A percentile compares a stretch with the other conserved stretches of the same genome.
Conservation (phyloP, 1,139 yeast species). For the Diutina rugosa region DNA sequence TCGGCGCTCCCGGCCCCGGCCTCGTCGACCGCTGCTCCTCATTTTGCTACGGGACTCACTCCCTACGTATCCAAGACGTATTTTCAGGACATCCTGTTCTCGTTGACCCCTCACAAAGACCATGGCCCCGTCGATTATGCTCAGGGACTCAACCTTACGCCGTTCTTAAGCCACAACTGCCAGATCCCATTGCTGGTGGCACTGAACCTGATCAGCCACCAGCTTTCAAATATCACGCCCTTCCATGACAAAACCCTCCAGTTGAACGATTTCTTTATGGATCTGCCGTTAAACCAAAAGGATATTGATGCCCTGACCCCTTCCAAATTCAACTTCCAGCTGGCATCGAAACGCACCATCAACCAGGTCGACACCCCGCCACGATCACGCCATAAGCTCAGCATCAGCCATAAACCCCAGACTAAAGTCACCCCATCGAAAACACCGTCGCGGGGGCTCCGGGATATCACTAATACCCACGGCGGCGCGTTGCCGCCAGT, state of each 20-base stretch:
- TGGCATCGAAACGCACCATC: conserved; percentile 17
- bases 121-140: conserved; percentile 9
- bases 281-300: conserved; percentile 21
- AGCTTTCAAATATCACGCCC: conserved; percentile 20
- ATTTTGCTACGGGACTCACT: conserved; percentile 15
- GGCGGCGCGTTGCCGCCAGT: background rate
- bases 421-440: conserved; percentile 2
- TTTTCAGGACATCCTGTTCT: conserved; percentile 6
- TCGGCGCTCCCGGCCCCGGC: conserved; percentile 7
- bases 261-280: conserved; percentile 32
- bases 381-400: conserved; percentile 19
- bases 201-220: conserved; percentile 11
- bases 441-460: conserved; percentile 9
- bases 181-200: background rate
- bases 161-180: conserved; percentile 28
- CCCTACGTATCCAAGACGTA: conserved; percentile 7
- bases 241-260: conserved; percentile 32
- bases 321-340: conserved; percentile 15
- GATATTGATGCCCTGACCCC: conserved; percentile 30
- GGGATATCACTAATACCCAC: background rate
- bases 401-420: background rate
- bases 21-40: conserved; percentile 23
- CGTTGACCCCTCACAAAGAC: conserved; percentile 4
- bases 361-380: conserved; percentile 30
- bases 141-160: conserved; percentile 30